These are phyloP conservation scores for Stemphylium beticola DNA, from an alignment of 2,329 filamentous ascomycete genomes.

Conservation along the genomic window DNA sequence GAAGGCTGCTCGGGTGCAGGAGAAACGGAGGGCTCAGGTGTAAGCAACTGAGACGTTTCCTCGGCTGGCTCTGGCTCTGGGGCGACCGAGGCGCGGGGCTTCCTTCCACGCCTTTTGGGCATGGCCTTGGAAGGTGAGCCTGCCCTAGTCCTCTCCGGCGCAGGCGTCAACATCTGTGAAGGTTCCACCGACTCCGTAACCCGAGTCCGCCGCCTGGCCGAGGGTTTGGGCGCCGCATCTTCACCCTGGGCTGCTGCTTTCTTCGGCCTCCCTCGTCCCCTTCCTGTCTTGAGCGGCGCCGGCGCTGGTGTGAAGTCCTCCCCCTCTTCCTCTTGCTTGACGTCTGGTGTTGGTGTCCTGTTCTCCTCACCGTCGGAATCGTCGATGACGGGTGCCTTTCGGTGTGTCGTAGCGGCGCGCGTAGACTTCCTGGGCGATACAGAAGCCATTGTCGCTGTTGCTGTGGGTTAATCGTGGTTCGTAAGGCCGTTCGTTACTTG, in stretches of 20 bases:
- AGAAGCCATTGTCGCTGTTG: slow-evolving; percentile 46
- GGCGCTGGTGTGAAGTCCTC: slow-evolving; percentile 83
- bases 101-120: slow-evolving; percentile 66
- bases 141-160: slow-evolving; percentile 54
- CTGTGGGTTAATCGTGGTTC: slow-evolving; percentile 20
- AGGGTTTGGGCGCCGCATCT: slow-evolving; percentile 53
- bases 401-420: slow-evolving; percentile 67
- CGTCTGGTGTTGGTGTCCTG: slow-evolving; percentile 57
- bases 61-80: slow-evolving; percentile 46
- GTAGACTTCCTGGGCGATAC: slow-evolving; percentile 60
- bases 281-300: slow-evolving; percentile 65
- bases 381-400: slow-evolving; percentile 73
- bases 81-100: slow-evolving; percentile 51
- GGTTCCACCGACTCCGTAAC: slow-evolving; percentile 60
- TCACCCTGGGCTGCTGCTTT: slow-evolving; percentile 39
- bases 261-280: slow-evolving; percentile 63
- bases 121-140: slow-evolving; percentile 25
- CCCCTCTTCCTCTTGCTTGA: slow-evolving; percentile 70
- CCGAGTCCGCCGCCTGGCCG: slow-evolving; percentile 56
- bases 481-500: slow-evolving; percentile 10
- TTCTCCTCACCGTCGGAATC: slow-evolving; percentile 78
- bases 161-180: slow-evolving; percentile 65
- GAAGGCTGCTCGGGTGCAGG: slow-evolving; percentile 62
- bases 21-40: slow-evolving; percentile 61
- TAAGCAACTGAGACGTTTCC: slow-evolving; percentile 51